A percentile compares a stretch with the other conserved stretches of the same genome.
Conservation (phyloP, 768 basidiomycete genomes). For the Suillus placidus region DNA sequence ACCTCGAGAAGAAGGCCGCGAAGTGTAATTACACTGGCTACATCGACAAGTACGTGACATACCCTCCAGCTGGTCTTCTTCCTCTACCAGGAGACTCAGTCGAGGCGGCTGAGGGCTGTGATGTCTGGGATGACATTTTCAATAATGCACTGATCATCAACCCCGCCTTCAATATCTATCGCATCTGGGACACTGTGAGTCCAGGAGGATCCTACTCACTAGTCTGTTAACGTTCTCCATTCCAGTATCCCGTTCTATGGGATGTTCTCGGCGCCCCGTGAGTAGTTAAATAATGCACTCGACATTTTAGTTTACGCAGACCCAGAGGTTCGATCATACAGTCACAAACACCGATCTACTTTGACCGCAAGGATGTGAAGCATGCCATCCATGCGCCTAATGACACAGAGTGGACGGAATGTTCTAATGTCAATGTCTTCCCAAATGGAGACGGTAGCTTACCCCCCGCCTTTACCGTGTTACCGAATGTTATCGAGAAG, state of each 20-base stretch:
- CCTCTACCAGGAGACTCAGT: constrained; percentile 67
- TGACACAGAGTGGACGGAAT: constrained; percentile 63
- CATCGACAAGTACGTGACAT: constrained; percentile 61
- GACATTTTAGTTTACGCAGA: background rate
- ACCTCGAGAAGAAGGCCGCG: constrained; percentile 55
- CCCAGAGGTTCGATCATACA: constrained; percentile 58
- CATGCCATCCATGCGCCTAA: constrained; percentile 69
- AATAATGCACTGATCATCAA: constrained; percentile 62
- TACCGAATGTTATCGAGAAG: constrained; percentile 79
- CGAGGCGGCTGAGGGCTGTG: constrained; percentile 52
- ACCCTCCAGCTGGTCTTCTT: constrained; percentile 65
- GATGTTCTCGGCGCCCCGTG: constrained; percentile 84
- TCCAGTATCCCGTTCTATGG: constrained; percentile 66
- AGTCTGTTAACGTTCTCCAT: constrained; percentile 3
- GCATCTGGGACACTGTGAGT: constrained; percentile 69
- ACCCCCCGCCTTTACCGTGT: constrained; percentile 63
- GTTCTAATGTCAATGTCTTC: constrained; percentile 63
- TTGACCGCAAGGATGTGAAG: constrained; percentile 66
- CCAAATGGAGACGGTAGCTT: constrained; percentile 60
- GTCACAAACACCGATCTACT: constrained; percentile 66
- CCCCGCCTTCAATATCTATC: constrained; percentile 78
- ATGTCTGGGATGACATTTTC: constrained; percentile 70
- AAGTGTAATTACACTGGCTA: constrained; percentile 69
- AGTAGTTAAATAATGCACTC: constrained; percentile 19
- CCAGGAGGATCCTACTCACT: background rate